Evolutionary conservation across 495 filamentous ascomycete species (phyloP), one percentile per base, ranked within the genome.

Genomic region (Friedmanniomyces simplex): DNA sequence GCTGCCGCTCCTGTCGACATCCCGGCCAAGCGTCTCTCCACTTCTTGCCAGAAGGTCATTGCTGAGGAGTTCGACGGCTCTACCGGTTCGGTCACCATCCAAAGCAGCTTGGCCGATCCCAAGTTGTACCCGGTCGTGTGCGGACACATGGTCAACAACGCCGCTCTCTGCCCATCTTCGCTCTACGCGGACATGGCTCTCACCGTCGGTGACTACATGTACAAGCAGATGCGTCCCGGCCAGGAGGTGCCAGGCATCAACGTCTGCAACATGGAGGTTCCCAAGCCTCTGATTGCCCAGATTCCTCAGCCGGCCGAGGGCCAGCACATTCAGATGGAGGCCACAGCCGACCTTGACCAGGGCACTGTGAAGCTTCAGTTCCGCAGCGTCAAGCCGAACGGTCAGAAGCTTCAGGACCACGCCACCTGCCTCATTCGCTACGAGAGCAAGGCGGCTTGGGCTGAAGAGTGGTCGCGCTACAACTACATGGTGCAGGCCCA

Each of bases 101-200:
- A 72, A 52, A 71, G 71, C 50, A 68, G 69, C 49, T 41, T 75
- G 13, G 63, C 67, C 24, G 68, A 73, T 21, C 65, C 68, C 34
- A 69, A 71, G 50, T 64, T 75, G 7, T 60, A 64, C 60, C 62
- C 65, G 20, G 63, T 67, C 22, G 67, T 74, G 53, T 66, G 58
- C 34, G 72, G 72, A 34, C 72, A 75, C 56, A 63, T 71, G 50
- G 69, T 75, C 52, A 74, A 73, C 62, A 68, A 66, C 59, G 61
- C 66, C 18, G 65, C 72, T 22, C 63, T 75, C 2, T 74, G 72
- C 63, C 72, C 72, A 26, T 73, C 72, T 12, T 76, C 74, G 0
- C 65, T 78, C 37, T 77, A 77, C 60, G 74, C 70, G 13, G 75
- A 78, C 57, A 75, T 76, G 73, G 75, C 74, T 14, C 61, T 77